Base-by-base conservation (phyloP, 148 eudicot species). In the Drosera capensis region DNA sequence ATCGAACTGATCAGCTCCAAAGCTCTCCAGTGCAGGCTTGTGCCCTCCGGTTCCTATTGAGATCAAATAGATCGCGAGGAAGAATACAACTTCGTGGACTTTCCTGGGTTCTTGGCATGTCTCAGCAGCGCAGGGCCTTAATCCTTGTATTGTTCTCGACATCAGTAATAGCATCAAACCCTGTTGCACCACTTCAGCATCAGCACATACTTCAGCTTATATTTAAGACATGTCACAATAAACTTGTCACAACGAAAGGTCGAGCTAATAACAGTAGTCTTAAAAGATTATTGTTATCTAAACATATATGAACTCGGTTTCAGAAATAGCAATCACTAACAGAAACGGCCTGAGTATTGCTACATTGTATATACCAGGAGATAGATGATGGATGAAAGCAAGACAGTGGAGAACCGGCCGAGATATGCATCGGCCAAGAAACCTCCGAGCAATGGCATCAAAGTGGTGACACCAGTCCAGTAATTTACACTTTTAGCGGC, bases 1-100 rank as follows among this genome's bases (percentile, higher is more conserved):
- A 14, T 85, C 90, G 7, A 85, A 85, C 40, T 85, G 95, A 53
- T 85, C 92, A 1, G 95, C 90, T 8, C 95, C 95, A 14, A 85
- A 85, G 59, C 95, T 80, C 57, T 80, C 90, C 28, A 85, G 36
- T 0, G 76, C 54, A 1, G 95, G 92, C 51, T 85, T 85, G 59
- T 77, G 80, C 5, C 95, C 95, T 19, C 95, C 92, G 2, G 95
- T 85, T 17, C 80, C 92, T 1, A 78, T 21, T 4, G 95, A 78
- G 46, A 80, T 45, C 47, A 78, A 57, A 51, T 85, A 85, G 42
- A 78, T 71, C 1, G 82, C 82, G 2, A 70, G 15, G 26, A 77
- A 85, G 64, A 80, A 80, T 14, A 70, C 47, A 23, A 70, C 61
- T 35, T 56, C 52, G 13, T 84, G 95, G 37, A 68, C 40, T 40